Evolutionary conservation across 177 flowering plant species (phyloP), one percentile per base, ranked within the genome.

Genomic region (Vitis hybrid): DNA sequence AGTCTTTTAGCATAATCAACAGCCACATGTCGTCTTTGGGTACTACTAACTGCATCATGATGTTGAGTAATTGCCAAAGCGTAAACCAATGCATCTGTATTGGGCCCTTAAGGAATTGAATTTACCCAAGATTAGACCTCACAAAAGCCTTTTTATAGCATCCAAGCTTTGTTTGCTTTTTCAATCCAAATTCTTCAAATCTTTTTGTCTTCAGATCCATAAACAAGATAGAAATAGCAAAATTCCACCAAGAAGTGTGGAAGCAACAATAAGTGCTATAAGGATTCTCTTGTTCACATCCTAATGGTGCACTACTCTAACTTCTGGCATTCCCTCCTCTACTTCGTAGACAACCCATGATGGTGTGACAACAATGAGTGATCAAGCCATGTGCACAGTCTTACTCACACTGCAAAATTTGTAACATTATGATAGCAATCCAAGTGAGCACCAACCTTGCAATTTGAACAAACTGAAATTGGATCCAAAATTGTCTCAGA

Each of bases 31-130:
- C 90, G 97, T 81, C 89, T 84, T 75, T 79, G 77, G 21, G 99
- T 95, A 26, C 99, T 97, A 82, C 86, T 86, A 72, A 95, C 97
- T 61, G 94, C 99, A 88, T 95, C 99, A 80, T 95, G 99, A 83
- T 95, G 99, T 73, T 95, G 99, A 72, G 92, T 96, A 71, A 95
- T 80, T 66, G 94, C 94, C 76, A 95, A 72, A 72, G 99, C 99
- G 83, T 95, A 93, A 50, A 87, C 98, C 56, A 95, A 71, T 51
- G 78, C 67, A 79, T 89, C 90, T 13, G 90, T 88, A 31, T 82
- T 88, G 55, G 21, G 65, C 68, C 82, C 70, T 85, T 60, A 77
- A 66, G 26, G 91, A 80, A 74, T 76, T 81, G 50, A 88, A 78
- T 67, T 73, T 78, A 4, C 81, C 79, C 76, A 75, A 33, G 56